Evolutionary conservation across 2,329 filamentous ascomycete genomes (phyloP).

Genomic region (Fusarium globosum): DNA sequence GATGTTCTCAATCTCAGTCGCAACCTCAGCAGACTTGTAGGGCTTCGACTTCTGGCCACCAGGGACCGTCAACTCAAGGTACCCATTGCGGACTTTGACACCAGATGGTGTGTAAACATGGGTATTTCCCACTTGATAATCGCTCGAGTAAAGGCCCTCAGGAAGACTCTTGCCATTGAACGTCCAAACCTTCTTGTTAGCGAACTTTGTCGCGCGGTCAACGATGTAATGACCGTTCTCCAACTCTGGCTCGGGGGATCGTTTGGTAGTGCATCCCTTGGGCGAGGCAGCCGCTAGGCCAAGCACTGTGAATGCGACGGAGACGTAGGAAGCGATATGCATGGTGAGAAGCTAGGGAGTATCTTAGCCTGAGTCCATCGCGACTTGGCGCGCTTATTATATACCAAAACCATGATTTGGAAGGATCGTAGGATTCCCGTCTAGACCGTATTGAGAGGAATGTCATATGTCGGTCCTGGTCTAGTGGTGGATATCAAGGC

Average conservation of each 20-base stretch:
- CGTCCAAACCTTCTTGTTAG: conserved; percentile 38
- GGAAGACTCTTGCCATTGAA: conserved; percentile 42
- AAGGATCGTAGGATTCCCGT: conserved; percentile 11
- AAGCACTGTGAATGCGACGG: conserved; percentile 19
- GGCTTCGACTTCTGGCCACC: conserved; percentile 43
- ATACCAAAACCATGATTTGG: neutral
- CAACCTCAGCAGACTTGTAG: conserved; percentile 41
- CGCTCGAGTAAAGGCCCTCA: conserved; percentile 37
- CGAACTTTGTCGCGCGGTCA: conserved; percentile 27
- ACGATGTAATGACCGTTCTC: conserved; percentile 42
- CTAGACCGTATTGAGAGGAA: conserved; percentile 28
- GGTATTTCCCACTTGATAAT: conserved; percentile 27
- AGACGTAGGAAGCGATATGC: conserved; percentile 33
- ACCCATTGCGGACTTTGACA: conserved; percentile 41
- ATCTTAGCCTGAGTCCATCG: neutral
- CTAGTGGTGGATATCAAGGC: conserved; percentile 6
- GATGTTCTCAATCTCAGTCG: conserved; percentile 43
- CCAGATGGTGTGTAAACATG: conserved; percentile 29
- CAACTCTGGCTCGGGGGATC: conserved; percentile 30
- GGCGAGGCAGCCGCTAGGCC: conserved; percentile 29
- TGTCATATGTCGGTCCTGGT: conserved; percentile 13
- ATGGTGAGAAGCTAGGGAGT: neutral
- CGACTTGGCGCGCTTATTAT: neutral
- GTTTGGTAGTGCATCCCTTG: conserved; percentile 2
- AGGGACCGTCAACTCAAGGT: conserved; percentile 45